A percentile compares a stretch with the other conserved stretches of the same genome.
These are phyloP conservation scores for Zygosaccharomyces gambellarensis DNA, from an alignment of 805 yeast genomes.

Conservation along the genomic window DNA sequence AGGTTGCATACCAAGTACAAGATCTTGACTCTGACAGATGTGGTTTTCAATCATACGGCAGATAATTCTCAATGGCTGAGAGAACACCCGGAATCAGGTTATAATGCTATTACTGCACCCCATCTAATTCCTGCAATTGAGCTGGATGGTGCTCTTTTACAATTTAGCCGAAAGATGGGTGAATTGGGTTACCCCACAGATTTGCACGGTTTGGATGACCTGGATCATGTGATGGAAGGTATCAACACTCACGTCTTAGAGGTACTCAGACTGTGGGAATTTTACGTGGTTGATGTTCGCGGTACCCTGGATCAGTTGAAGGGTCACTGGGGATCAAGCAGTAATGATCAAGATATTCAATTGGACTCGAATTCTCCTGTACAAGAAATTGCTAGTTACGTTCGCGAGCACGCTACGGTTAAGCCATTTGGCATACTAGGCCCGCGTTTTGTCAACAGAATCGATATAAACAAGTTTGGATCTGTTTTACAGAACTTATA, in stretches of 20 bases:
- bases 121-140: conserved; percentile 82
- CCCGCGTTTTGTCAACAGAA: conserved; percentile 48
- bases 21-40: conserved; percentile 78
- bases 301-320: conserved; percentile 39
- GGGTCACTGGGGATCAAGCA: conserved; percentile 32
- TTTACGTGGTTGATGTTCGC: conserved; percentile 62
- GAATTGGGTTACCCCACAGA: conserved; percentile 58
- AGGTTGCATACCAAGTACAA: conserved; percentile 50
- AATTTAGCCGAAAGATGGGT: conserved; percentile 56
- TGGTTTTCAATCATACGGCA: conserved; percentile 94
- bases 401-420: conserved; percentile 38
- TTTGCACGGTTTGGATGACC: conserved; percentile 48
- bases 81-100: conserved; percentile 87
- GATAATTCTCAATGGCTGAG: conserved; percentile 80
- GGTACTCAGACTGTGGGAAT: conserved; percentile 78
- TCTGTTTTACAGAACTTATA: conserved; percentile 43
- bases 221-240: conserved; percentile 60
- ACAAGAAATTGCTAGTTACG: conserved; percentile 44
- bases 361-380: background rate
- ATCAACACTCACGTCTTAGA: conserved; percentile 64
- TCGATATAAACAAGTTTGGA: conserved; percentile 50
- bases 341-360: background rate
- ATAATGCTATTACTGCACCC: conserved; percentile 82
- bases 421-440: conserved; percentile 42
- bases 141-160: conserved; percentile 62